phyloP scores from a whole-genome alignment of 768 basidiomycete species.

The Lanmaoa rubissima region DNA sequence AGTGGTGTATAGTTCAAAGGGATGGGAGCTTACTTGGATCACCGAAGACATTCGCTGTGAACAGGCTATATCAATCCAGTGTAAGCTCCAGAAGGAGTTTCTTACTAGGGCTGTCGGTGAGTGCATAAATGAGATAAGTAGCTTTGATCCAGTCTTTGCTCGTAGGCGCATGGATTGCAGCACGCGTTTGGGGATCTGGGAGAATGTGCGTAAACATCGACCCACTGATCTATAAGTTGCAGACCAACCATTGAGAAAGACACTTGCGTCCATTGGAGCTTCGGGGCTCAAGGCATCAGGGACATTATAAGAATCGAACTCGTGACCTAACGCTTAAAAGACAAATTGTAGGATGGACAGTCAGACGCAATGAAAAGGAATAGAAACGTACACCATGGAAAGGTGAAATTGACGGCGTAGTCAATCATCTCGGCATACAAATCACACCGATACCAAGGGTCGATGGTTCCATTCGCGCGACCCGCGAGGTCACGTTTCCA shows the following conservation, averaged over 20 bases:
- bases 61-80: neutral
- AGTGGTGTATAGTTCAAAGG: neutral
- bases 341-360: neutral
- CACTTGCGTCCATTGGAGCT: too few species aligned
- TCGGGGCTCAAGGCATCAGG: too few species aligned
- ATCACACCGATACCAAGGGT: conserved; percentile 62
- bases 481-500: conserved; percentile 49
- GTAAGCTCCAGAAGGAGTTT: neutral
- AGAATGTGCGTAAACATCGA: conserved; percentile 17
- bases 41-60: conserved; percentile 6
- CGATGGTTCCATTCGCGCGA: conserved; percentile 54
- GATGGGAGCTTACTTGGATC: conserved; percentile 34
- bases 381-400: conserved; percentile 48
- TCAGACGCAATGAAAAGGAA: too few species aligned
- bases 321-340: conserved; percentile 20
- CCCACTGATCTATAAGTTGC: too few species aligned
- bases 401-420: conserved; percentile 69
- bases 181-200: conserved; percentile 48
- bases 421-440: conserved; percentile 61
- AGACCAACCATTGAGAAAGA: too few species aligned
- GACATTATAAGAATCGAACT: conserved; percentile 18
- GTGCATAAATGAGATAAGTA: conserved; percentile 23
- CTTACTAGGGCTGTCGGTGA: conserved; percentile 9
- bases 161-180: conserved; percentile 66
- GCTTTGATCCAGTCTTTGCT: conserved; percentile 47